Evolutionary conservation across 805 yeast genomes (phyloP).

Genomic region (Saccharomycopsis sp.): DNA sequence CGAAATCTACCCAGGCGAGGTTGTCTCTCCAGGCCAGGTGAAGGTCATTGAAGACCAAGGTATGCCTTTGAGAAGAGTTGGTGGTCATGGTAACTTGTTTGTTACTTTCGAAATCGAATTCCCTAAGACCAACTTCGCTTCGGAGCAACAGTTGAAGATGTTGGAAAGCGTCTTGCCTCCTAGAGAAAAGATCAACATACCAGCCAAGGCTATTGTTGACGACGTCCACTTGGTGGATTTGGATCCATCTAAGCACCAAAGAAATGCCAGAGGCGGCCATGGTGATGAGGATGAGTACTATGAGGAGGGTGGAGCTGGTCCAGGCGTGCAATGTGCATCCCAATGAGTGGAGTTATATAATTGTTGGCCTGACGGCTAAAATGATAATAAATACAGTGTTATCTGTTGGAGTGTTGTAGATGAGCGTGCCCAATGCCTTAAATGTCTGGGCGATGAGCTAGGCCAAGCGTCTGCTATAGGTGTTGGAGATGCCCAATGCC

Average conservation of each 20-base stretch:
- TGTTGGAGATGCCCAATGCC: no score
- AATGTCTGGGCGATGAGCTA: no score
- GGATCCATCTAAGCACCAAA: slow-evolving; percentile 55
- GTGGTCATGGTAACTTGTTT: slow-evolving; percentile 82
- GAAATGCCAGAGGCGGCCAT: slow-evolving; percentile 37
- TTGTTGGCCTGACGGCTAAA: no score
- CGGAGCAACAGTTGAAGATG: slow-evolving; percentile 65
- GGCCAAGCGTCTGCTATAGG: no score
- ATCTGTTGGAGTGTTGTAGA: not conserved
- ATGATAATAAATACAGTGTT: not conserved
- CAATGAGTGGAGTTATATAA: slow-evolving; percentile 41
- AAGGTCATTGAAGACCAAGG: slow-evolving; percentile 90
- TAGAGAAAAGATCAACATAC: slow-evolving; percentile 51
- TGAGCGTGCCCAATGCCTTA: no score
- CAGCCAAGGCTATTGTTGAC: slow-evolving; percentile 70
- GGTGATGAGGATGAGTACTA: slow-evolving; percentile 59
- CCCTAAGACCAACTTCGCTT: slow-evolving; percentile 70
- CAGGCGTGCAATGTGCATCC: slow-evolving; percentile 90
- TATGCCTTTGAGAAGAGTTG: slow-evolving; percentile 91
- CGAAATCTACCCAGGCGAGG: slow-evolving; percentile 83
- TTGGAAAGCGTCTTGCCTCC: slow-evolving; percentile 78
- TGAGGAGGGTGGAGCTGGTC: slow-evolving; percentile 53
- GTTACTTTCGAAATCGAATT: slow-evolving; percentile 82
- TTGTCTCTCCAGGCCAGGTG: slow-evolving; percentile 73
- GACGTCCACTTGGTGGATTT: slow-evolving; percentile 69